A percentile compares a stretch with the other conserved stretches of the same genome.
Evolutionary conservation across 106 monocot species (phyloP).

Genomic region (Ottelia alismoides): DNA sequence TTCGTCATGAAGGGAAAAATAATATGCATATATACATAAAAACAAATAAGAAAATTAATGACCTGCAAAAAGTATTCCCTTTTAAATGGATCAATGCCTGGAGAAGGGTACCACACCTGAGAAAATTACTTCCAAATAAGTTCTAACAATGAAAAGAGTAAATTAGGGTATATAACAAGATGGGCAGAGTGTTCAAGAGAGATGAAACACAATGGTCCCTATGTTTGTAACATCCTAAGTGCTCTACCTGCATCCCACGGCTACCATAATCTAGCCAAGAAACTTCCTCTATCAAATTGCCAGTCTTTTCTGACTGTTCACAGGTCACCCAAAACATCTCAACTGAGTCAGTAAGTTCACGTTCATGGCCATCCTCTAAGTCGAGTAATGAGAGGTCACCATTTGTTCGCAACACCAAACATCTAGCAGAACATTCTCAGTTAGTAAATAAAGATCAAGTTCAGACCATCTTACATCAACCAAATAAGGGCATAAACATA

Average conservation of each 20-base stretch:
- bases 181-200: not conserved
- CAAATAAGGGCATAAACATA: not conserved
- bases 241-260: constrained; percentile 94
- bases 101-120: constrained; percentile 99
- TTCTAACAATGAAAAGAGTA: constrained; percentile 8
- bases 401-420: constrained; percentile 82
- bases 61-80: constrained; percentile 98
- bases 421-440: too few relatives aligned
- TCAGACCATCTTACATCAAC: too few relatives aligned
- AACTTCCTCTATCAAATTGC: constrained; percentile 96
- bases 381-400: constrained; percentile 97
- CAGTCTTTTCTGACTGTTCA: constrained; percentile 73
- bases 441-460: too few relatives aligned
- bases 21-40: too few relatives aligned
- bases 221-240: too few relatives aligned
- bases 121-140: constrained; percentile 32
- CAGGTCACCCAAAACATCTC: constrained; percentile 97
- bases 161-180: not conserved
- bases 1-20: too few relatives aligned
- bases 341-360: constrained; percentile 70
- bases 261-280: constrained; percentile 98
- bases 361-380: constrained; percentile 97
- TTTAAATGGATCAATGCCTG: constrained; percentile 80
- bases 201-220: too few relatives aligned
- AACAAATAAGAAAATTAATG: too few relatives aligned